Evolutionary conservation across 2,329 filamentous ascomycete genomes (phyloP).

Genomic region (Pseudogymnoascus sp.): DNA sequence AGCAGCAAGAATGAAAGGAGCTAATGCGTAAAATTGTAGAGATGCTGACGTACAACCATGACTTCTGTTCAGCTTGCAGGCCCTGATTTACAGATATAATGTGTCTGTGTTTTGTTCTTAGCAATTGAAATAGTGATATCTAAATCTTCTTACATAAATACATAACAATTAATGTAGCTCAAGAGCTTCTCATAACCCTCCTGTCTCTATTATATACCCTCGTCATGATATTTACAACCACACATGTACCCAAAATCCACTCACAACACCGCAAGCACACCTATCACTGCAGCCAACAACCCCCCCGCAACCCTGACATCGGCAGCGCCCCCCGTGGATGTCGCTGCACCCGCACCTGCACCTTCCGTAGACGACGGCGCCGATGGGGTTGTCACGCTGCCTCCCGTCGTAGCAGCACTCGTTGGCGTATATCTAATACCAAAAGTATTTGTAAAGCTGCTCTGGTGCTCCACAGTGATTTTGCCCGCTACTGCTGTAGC

Average conservation of each 20-base stretch:
- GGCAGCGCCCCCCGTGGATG: neutral
- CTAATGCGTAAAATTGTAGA: neutral
- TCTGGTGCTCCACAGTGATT: neutral
- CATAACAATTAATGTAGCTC: neutral
- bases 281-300: neutral
- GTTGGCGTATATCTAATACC: neutral
- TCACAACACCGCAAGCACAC: neutral
- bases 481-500: neutral
- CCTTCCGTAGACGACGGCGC: neutral
- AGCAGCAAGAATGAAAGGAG: neutral
- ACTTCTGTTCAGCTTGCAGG: neutral
- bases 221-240: neutral
- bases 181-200: neutral
- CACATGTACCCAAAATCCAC: neutral
- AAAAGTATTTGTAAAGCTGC: neutral
- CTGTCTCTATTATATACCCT: neutral
- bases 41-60: neutral
- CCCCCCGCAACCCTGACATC: conserved; percentile 5
- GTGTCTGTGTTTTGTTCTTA: neutral
- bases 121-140: neutral
- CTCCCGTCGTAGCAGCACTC: neutral
- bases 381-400: neutral
- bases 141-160: neutral
- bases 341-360: neutral
- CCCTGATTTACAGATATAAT: too few relatives aligned